Evolutionary conservation across 2,329 filamentous ascomycete species (phyloP), one percentile per base, ranked within the genome.

Genomic region (Colletotrichum sp.): DNA sequence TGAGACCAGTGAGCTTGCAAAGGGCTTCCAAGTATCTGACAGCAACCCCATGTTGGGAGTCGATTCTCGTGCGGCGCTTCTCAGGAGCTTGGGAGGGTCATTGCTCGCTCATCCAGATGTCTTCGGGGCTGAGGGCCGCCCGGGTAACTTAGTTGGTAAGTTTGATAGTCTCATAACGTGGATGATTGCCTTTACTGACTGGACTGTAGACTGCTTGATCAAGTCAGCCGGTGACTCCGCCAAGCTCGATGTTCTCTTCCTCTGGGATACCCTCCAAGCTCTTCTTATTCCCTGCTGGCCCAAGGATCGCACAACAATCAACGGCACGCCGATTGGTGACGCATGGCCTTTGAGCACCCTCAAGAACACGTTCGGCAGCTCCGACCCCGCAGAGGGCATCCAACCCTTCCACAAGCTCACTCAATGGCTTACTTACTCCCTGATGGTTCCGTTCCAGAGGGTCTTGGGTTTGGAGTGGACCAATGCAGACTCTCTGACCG

Each of bases 401-500:
- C 91, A 96, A 13, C 96, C 96, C 0, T 98, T 98, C 87, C 96
- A 98, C 88, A 98, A 98, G 86, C 90, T 98, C 43, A 97, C 96
- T 0, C 96, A 98, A 84, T 98, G 96, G 96, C 93, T 98, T 71
- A 95, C 94, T 66, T 98, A 98, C 85, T 98, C 95, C 4, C 90
- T 98, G 71, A 97, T 97, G 94, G 93, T 96, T 28, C 96, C 96
- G 0, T 97, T 98, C 93, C 91, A 93, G 71, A 94, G 92, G 78
- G 85, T 98, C 27, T 92, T 98, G 80, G 91, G 94, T 73, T 93
- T 97, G 75, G 92, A 95, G 78, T 97, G 97, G 83, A 92, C 94
- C 5, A 95, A 95, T 58, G 91, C 92, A 3, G 94, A 97, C 76
- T 89, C 97, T 8, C 89, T 98, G 78, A 98, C 96, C 1, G 96